phyloP scores from a whole-genome alignment of 176 grass and related monocot genomes.

The Dactylis glomerata region DNA sequence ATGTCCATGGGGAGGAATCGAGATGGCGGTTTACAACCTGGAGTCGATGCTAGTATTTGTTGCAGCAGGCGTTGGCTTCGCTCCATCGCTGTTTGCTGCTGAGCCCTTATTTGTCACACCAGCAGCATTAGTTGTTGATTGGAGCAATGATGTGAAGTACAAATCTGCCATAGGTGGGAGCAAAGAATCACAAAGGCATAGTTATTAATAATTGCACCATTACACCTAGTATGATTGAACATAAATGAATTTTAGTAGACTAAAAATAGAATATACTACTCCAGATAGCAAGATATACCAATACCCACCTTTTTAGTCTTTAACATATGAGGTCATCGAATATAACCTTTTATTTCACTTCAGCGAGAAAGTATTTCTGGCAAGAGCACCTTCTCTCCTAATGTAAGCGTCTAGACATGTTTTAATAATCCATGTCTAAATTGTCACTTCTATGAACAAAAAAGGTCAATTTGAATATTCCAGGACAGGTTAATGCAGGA shows the following conservation, averaged over 20 bases:
- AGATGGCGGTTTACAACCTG: neutral
- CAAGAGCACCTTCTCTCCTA: neutral
- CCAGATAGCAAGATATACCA: neutral
- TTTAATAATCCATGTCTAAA: neutral
- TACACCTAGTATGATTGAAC: neutral
- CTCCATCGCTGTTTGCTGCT: conserved; percentile 17
- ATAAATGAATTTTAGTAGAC: neutral
- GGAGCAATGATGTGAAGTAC: neutral
- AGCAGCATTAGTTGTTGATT: neutral
- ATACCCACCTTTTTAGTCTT: neutral
- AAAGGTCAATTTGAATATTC: neutral
- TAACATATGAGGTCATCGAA: neutral
- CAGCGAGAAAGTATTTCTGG: neutral
- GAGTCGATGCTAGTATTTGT: neutral
- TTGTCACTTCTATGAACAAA: neutral
- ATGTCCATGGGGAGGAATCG: conserved; percentile 6
- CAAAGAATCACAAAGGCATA: conserved; percentile 11
- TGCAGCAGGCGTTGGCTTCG: neutral
- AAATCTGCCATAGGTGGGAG: neutral
- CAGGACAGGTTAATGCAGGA: neutral
- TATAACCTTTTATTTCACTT: neutral
- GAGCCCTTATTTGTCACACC: conserved; percentile 12
- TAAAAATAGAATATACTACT: neutral
- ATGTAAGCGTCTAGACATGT: neutral
- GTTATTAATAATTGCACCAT: neutral